A percentile compares a stretch with the other conserved stretches of the same genome.
Evolutionary conservation across 768 basidiomycete species (phyloP).

Genomic region (Phaeotremella fagi): DNA sequence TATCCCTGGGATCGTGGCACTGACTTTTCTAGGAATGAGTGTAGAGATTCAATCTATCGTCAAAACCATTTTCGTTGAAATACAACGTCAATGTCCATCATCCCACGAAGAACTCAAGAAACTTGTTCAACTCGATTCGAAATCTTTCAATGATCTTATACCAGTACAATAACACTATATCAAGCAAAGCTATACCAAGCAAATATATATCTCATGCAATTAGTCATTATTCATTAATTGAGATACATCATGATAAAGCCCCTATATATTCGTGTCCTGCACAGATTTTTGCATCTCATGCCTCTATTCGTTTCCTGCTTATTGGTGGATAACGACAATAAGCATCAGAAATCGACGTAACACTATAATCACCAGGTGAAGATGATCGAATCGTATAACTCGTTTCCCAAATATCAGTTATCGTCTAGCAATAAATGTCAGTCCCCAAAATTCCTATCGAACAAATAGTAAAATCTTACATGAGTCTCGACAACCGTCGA

Average conservation of each 20-base stretch:
- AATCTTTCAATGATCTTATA: not conserved
- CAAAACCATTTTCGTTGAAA: not conserved
- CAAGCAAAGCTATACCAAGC: not conserved
- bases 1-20: too few relatives aligned
- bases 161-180: not conserved
- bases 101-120: not conserved
- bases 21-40: too few relatives aligned
- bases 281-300: not conserved
- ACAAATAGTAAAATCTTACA: conserved; percentile 16
- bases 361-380: conserved; percentile 66
- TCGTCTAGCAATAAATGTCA: conserved; percentile 24
- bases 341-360: conserved; percentile 83
- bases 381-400: conserved; percentile 90
- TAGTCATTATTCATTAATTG: too few relatives aligned
- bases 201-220: too few relatives aligned
- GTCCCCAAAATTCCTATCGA: not conserved
- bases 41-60: conserved; percentile 1
- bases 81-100: conserved; percentile 6
- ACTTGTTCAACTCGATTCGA: not conserved
- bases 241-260: too few relatives aligned
- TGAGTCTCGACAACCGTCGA: conserved; percentile 45
- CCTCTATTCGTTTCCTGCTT: not conserved
- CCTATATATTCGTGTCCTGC: too few relatives aligned
- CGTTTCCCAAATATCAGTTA: conserved; percentile 52
- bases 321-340: conserved; percentile 83